These are phyloP conservation scores for Trametes punicea DNA, from an alignment of 768 basidiomycete species.

Conservation along the genomic window DNA sequence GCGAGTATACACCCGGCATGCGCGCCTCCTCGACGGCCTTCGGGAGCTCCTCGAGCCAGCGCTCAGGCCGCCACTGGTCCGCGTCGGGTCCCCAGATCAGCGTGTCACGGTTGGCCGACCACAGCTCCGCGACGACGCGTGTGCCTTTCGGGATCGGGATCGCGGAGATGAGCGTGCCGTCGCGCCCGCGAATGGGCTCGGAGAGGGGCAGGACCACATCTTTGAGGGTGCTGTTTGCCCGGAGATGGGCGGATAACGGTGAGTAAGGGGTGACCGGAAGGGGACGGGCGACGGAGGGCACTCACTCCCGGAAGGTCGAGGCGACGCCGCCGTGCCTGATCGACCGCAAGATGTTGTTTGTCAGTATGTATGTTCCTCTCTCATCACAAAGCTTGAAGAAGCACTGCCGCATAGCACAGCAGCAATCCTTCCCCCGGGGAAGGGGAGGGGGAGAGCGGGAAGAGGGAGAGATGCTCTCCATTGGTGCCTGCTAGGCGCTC, in stretches of 20 bases:
- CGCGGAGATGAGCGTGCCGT: constrained; percentile 37
- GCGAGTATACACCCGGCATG: constrained; percentile 20
- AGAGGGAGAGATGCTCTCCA: too few relatives aligned
- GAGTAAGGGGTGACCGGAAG: neutral
- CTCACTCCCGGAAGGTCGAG: constrained; percentile 11
- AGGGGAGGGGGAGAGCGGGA: too few relatives aligned
- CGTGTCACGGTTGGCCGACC: constrained; percentile 12
- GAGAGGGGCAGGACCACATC: constrained; percentile 42
- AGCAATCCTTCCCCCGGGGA: too few relatives aligned
- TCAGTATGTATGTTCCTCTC: neutral
- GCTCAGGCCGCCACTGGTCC: constrained; percentile 21
- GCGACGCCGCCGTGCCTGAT: constrained; percentile 9
- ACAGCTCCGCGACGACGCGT: constrained; percentile 9
- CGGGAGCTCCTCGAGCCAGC: constrained; percentile 23
- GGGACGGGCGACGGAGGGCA: neutral
- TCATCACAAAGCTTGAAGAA: neutral
- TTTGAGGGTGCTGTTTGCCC: constrained; percentile 30
- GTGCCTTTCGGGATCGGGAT: constrained; percentile 37
- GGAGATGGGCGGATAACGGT: neutral
- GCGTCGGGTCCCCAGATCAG: constrained; percentile 22
- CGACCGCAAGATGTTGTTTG: neutral
- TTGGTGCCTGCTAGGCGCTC: neutral
- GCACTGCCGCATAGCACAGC: neutral
- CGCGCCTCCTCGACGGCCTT: constrained; percentile 15
- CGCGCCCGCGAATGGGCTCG: constrained; percentile 33